phyloP scores from a whole-genome alignment of 805 yeast species.

The Saturnispora zaruensis region DNA sequence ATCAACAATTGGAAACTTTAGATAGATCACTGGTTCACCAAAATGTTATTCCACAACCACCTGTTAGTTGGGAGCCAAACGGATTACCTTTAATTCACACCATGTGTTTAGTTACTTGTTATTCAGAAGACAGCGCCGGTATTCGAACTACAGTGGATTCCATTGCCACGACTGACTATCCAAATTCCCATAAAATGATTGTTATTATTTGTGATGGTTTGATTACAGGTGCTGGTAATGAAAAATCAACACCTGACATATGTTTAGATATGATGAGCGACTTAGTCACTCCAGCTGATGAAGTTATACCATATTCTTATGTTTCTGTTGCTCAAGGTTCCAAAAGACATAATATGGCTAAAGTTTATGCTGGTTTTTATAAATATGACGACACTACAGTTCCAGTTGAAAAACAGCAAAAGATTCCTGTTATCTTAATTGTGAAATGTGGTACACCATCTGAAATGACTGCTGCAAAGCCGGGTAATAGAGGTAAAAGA shows the following conservation, averaged over 20 bases:
- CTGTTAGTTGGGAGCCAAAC: slow-evolving; percentile 79
- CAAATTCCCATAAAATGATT: slow-evolving; percentile 86
- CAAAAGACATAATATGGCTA: slow-evolving; percentile 96
- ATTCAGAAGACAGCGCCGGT: slow-evolving; percentile 86
- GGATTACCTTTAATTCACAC: slow-evolving; percentile 71
- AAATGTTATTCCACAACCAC: slow-evolving; percentile 86
- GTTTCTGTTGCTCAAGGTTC: slow-evolving; percentile 93
- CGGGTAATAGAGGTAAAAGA: slow-evolving; percentile 95
- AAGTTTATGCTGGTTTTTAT: slow-evolving; percentile 90
- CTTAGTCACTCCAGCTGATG: slow-evolving; percentile 59
- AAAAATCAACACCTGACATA: slow-evolving; percentile 79
- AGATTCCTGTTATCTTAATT: slow-evolving; percentile 69
- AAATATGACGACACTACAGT: slow-evolving; percentile 71
- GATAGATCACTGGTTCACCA: slow-evolving; percentile 58
- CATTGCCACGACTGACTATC: slow-evolving; percentile 88
- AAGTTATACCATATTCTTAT: slow-evolving; percentile 76
- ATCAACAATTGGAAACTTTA: slow-evolving; percentile 35
- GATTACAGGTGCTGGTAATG: slow-evolving; percentile 92
- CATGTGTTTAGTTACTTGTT: slow-evolving; percentile 79
- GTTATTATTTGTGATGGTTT: slow-evolving; percentile 88
- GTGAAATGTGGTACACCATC: slow-evolving; percentile 86
- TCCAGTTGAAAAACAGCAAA: slow-evolving; percentile 73
- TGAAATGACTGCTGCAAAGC: slow-evolving; percentile 62
- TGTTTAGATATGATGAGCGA: slow-evolving; percentile 81
- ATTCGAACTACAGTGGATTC: slow-evolving; percentile 86